Evolutionary conservation across 2,329 filamentous ascomycete species (phyloP).

Genomic region (Aspergillus sergii): DNA sequence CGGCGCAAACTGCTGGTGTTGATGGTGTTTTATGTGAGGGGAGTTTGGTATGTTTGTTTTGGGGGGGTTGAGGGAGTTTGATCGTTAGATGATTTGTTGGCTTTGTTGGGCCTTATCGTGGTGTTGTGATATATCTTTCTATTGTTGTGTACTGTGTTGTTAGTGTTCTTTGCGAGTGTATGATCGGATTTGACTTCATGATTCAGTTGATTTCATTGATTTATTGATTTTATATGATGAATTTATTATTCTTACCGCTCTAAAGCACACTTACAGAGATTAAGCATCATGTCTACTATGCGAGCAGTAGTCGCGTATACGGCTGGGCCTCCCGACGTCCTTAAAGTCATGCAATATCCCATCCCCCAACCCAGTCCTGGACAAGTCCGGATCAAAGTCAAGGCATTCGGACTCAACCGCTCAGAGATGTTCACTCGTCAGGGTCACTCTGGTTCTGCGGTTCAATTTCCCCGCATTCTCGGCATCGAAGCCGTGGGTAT

Average conservation of each 20-base stretch:
- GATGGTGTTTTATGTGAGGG: neutral
- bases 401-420: slow-evolving; percentile 52
- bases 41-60: neutral
- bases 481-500: slow-evolving; percentile 52
- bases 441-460: slow-evolving; percentile 41
- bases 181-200: neutral
- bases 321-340: slow-evolving; percentile 43
- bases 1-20: neutral
- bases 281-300: slow-evolving; percentile 38
- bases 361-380: slow-evolving; percentile 42
- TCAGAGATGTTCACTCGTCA: slow-evolving; percentile 52
- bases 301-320: slow-evolving; percentile 47
- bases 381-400: slow-evolving; percentile 47
- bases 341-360: slow-evolving; percentile 42
- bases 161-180: neutral
- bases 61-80: neutral
- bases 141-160: neutral
- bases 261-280: neutral
- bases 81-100: neutral
- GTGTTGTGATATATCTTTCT: neutral
- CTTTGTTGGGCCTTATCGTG: neutral
- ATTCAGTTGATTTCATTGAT: neutral
- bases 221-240: neutral
- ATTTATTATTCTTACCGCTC: too few species aligned
- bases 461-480: slow-evolving; percentile 48